Conservation (phyloP, 495 filamentous ascomycete species). For the Parathielavia appendiculata region DNA sequence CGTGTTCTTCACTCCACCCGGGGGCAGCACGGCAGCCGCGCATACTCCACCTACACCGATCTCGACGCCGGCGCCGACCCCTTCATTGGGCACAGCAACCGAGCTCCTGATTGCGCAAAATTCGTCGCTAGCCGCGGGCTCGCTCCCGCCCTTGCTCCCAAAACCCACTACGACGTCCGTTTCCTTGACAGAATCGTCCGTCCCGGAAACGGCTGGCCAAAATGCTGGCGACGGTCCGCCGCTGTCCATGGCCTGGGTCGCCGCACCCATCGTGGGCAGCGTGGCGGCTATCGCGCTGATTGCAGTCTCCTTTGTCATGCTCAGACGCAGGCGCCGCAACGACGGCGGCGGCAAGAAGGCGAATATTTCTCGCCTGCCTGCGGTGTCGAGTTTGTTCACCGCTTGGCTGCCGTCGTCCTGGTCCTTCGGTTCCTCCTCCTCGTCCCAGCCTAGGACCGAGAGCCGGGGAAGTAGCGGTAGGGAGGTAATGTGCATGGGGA, state of each 20-base stretch:
- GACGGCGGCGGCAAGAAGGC: constrained; percentile 9
- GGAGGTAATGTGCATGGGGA: constrained; percentile 22
- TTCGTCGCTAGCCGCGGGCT: background rate
- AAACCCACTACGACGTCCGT: background rate
- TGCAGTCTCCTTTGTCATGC: constrained; percentile 34
- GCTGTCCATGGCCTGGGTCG: constrained; percentile 36
- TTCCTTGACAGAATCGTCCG: background rate
- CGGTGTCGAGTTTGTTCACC: constrained; percentile 19
- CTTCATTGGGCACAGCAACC: constrained; percentile 1
- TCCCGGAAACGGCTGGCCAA: constrained; percentile 9
- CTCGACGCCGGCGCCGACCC: background rate
- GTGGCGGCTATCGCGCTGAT: constrained; percentile 35
- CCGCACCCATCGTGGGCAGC: constrained; percentile 37
- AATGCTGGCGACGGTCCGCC: constrained; percentile 4
- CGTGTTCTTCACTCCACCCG: constrained; percentile 27
- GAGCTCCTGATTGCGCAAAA: background rate
- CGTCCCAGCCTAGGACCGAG: background rate
- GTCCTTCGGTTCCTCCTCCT: too few species aligned
- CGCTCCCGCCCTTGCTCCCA: background rate
- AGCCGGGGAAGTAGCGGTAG: background rate
- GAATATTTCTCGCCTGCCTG: constrained; percentile 14
- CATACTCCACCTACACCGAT: constrained; percentile 1
- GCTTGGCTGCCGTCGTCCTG: constrained; percentile 20
- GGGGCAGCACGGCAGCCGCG: constrained; percentile 1
- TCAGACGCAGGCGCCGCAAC: constrained; percentile 29